Evolutionary conservation across 352 stramenopile genomes (phyloP), one percentile per base, ranked within the genome.

Genomic region (Stephanocyclus meneghinianus): DNA sequence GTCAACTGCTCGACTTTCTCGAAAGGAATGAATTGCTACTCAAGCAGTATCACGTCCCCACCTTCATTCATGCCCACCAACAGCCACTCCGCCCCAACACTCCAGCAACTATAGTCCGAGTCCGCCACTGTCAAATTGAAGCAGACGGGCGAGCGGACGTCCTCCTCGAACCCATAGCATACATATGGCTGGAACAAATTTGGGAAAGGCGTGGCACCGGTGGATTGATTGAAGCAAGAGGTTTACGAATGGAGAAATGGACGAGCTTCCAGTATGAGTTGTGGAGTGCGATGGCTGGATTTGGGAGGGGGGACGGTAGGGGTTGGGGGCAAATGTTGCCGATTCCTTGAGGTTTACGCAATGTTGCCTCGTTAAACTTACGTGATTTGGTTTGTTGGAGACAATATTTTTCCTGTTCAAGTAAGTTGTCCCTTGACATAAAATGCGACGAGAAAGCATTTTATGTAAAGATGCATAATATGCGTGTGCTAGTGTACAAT

Each of bases 131-230:
- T 51, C 37, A 64, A n/a, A 78, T 85, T 15, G 70, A 80, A 35
- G 57, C 80, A 10, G 57, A 89, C 76, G 87, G 81, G 7, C 80
- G 72, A 48, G 87, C 87, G 11, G 87, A 92, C 76, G 83, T 92
- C 11, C 57, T 81, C 13, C 55, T 91, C 11, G 51, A 85, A 48
- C 83, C 83, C 0, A 59, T 86, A 44, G 65, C 63, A 2, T 90
- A 89, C 48, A 74, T 90, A 35, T 80, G 80, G 70, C 53, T 92
- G 15, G 81, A 90, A 35, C 40, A 81, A 26, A 71, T 90, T 48
- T 87, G 76, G 72, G 74, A 88, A 62, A 35, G 81, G 42, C 74
- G 56, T 9, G 75, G 77, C 48, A 80, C 84, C 15, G 76, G 81
- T 29, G 67, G 81, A 50, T 73, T 92, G 30, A 84, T 67, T 67